Base-by-base conservation (phyloP, 106 monocot species). In the Hemerocallis citrina region DNA sequence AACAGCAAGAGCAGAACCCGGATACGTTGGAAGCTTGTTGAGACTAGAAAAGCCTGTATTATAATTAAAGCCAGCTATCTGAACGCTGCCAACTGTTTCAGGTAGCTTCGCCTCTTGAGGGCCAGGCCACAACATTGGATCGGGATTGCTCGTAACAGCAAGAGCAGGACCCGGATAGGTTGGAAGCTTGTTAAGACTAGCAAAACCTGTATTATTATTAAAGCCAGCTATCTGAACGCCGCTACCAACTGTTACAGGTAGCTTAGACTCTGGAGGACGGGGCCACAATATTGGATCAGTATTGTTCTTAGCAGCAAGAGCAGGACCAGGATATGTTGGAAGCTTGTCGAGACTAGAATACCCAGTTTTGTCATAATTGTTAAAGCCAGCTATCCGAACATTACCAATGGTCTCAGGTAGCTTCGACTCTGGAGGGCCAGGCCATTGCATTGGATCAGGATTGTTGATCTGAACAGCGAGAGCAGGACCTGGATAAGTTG, bases 161-260 rank as follows among this genome's bases (percentile, higher is more conserved):
- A 14, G 13, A 42, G 61, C 42, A 61, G 39, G 28, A 15, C 25
- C 15, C 2, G 61, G 42, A 30, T 61, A 43, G 9, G 6, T 23
- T 62, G 61, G 61, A 43, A 43, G 61, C 17, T 27, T 41, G 28
- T 12, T 33, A n/a, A n/a, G n/a, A 29, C 52, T 28, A 14, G 28
- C 28, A 29, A 28, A 25, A 5, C 25, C 13, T 30, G 28, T 5
- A 52, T 14, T 42, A 60, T 7, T 2, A 1, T 62, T n/a, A 31
- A 44, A 30, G 16, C 59, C 67, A 20, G 78, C 75, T 24, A 69
- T 15, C 2, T 71, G 46, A 13, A 86, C 90, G 7, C n/a, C n/a
- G n/a, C 5, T 38, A 38, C 37, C 37, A 38, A 11, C 7, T 6
- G 5, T 6, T 38, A 6, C 7, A 6, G 37, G 37, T 38, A 38